Base-by-base conservation (phyloP, 2,329 filamentous ascomycete species). In the Teratosphaeria nubilosa region DNA sequence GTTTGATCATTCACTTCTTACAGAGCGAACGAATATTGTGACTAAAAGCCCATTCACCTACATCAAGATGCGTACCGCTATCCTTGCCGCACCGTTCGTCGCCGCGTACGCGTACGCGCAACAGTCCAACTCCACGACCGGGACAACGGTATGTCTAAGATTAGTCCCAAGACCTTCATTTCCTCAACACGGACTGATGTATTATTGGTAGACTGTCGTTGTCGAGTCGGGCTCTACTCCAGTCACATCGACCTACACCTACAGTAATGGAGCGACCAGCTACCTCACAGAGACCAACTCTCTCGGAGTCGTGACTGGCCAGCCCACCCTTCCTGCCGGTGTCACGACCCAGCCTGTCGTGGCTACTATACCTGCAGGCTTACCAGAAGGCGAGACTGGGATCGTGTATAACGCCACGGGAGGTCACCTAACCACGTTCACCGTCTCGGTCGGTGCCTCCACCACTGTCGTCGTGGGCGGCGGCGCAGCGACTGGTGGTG, bases 261-360 rank as follows among this genome's bases (percentile, higher is more conserved):
- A 78, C 72, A 66, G 66, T 20, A 78, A 79, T 70, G 71, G 71
- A 14, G 70, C 71, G 60, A 78, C 75, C 48, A 65, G 70, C 57
- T 79, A 73, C 70, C 71, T 77, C 27, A 76, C 76, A 25, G 58
- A 75, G 70, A 80, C 78, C 61, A 76, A 80, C 71, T 76, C 76
- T 22, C 62, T 71, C 24, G 78, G 78, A 54, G 77, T 80, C 45
- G 72, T 80, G 53, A 81, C 78, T 51, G 77, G 77, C 61, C 72
- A 75, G 70, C 77, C 78, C 20, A 66, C 67, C 10, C 68, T 68
- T 16, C 70, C 75, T 27, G 65, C 68, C 16, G 69, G 65, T 53
- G 68, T 71, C 31, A 74, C 71, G 32, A 64, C 66, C 30, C 75
- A 75, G 63, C 66, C 74, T 24, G 66, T 64, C 22, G 70, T 72